Base-by-base conservation (phyloP, 306 rosid genomes). In the Vigna nakashimae region DNA sequence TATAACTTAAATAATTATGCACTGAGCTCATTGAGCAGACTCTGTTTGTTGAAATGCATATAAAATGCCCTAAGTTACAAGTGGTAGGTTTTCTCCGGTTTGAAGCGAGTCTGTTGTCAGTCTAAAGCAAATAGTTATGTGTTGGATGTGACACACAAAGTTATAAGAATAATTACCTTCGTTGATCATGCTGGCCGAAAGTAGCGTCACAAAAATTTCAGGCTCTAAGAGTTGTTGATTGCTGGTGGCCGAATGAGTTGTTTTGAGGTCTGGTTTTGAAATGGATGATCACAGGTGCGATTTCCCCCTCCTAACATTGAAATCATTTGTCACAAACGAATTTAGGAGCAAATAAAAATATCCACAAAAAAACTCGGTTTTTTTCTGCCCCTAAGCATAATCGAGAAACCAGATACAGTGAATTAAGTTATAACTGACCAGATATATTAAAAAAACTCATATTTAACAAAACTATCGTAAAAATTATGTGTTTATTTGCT, bases 111-210 rank as follows among this genome's bases (percentile, higher is more conserved):
- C 9, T 36, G 9, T 5, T 36, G 32, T 56, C n/a, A 43, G 16
- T 64, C 56, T 65, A 62, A 6, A 46, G 18, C 48, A 51, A n/a
- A 30, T 11, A 1, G 2, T 40, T 9, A 40, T 50, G 15, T 16
- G 50, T 16, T 43, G 50, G 20, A 40, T 30, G 71, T 22, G 36
- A 30, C 50, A 17, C 10, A 7, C 17, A 30, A 5, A 17, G 3
- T 55, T 46, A n/a, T 4, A 48, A 26, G 32, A 78, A 38, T 28
- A 48, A 50, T 68, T 5, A 57, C 15, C 43, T 56, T 36, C 1
- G 12, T 74, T 7, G 14, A 59, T 73, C 63, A 17, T 45, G 60
- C 34, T 17, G 62, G 71, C 71, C 55, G 53, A 17, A 40, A 36
- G 75, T 18, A 22, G 24, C 34, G 43, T 65, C 55, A 3, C 15